These are phyloP conservation scores for Micromonas commoda DNA, from an alignment of 139 green algal genomes.

Conservation along the genomic window DNA sequence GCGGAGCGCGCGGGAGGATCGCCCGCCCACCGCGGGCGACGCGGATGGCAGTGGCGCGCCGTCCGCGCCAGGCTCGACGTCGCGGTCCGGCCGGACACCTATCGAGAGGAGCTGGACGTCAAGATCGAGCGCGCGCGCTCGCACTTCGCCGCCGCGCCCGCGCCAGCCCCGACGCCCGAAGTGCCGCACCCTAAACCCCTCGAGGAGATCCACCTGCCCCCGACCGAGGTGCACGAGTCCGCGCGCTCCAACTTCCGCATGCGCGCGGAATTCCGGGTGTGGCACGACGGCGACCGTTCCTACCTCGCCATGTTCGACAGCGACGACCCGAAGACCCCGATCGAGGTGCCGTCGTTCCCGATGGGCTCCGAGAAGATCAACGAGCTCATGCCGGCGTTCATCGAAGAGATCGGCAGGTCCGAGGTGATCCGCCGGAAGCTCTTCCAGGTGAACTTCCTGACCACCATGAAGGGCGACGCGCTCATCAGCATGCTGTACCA, in stretches of 20 bases:
- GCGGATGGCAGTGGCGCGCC: too few species aligned
- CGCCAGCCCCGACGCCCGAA: not conserved
- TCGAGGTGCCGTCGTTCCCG: slow-evolving; percentile 63
- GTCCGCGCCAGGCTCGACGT: slow-evolving; percentile 11
- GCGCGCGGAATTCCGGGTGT: slow-evolving; percentile 59
- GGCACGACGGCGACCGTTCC: slow-evolving; percentile 52
- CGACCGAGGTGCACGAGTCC: slow-evolving; percentile 3
- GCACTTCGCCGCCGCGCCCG: not conserved
- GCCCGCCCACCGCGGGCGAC: not conserved
- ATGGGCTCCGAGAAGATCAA: slow-evolving; percentile 71
- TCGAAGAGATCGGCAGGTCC: slow-evolving; percentile 35
- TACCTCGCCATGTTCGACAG: slow-evolving; percentile 71
- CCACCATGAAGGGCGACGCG: slow-evolving; percentile 10
- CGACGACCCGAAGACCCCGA: slow-evolving; percentile 24
- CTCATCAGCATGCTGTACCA: slow-evolving; percentile 85
- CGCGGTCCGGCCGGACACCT: not conserved
- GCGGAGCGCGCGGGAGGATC: not conserved
- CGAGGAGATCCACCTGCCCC: too few species aligned
- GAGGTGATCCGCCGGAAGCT: slow-evolving; percentile 28
- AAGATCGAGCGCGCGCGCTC: not conserved
- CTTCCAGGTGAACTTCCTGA: slow-evolving; percentile 30
- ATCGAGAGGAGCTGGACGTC: slow-evolving; percentile 6
- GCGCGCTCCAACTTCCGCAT: slow-evolving; percentile 4
- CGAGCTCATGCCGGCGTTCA: slow-evolving; percentile 66
- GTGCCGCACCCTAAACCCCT: not conserved